Evolutionary conservation across 1,284 basidiomycete species (phyloP), one percentile per base, ranked within the genome.

Genomic region (Ganoderma sinense): DNA sequence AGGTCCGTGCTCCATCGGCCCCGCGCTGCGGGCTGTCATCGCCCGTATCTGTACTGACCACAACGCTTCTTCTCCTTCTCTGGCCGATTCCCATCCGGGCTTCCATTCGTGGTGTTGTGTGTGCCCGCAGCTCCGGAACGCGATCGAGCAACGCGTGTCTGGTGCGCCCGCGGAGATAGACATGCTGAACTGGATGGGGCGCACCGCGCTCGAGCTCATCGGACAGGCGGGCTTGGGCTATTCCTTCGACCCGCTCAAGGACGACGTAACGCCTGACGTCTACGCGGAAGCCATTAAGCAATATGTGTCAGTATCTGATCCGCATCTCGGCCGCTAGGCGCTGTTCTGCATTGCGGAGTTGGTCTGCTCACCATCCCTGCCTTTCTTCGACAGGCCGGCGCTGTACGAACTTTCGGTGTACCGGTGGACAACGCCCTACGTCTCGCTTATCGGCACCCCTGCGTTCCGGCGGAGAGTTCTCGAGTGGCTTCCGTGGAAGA

Each of bases 191-290:
- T 82, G 81, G 78, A 79, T 79, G 76, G 78, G 76, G 13, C 78
- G 80, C 56, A 75, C 78, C 10, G 79, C 82, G 31, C 75, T 83
- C 20, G 82, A 83, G 74, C 75, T 80, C 23, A 77, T 83, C 66
- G 81, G 80, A 1, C 80, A 81, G 69, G 80, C 78, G 2, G 80
- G 80, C 0, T 74, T 83, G 13, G 82, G 81, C 14, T 78, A 82
- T 71, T 79, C 81, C 20, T 83, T 83, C 71, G 76, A 80, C 66
- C 75, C 80, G 3, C 74, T 82, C 31, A 69, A 75, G 59, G 73
- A 76, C 18, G 73, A 78, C 36, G 70, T 71, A 41, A 68, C 69
- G 29, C 69, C 72, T 7, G 76, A 80, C 68, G 70, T 73, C 13
- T 80, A 78, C 53, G 76, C 75, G 29, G 73, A 77, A 23, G 75